Evolutionary conservation across 2,329 filamentous ascomycete genomes (phyloP).

Genomic region (Polytolypa hystricis): DNA sequence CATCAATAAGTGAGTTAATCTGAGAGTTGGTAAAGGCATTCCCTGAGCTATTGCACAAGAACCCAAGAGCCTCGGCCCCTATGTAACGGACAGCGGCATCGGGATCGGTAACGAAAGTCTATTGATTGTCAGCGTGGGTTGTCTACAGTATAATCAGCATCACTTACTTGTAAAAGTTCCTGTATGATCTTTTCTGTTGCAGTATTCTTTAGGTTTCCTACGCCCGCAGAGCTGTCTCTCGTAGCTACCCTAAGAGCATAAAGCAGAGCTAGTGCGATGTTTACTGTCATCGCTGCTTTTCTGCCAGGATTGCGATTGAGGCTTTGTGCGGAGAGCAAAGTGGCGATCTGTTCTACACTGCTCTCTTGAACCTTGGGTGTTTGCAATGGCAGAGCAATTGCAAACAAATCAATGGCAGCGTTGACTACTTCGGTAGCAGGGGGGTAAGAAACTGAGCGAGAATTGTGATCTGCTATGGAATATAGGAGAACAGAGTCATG

Average conservation of each 20-base stretch:
- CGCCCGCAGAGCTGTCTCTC: constrained; percentile 61
- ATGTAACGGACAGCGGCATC: constrained; percentile 80
- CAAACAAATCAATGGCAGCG: constrained; percentile 84
- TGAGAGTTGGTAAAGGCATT: constrained; percentile 81
- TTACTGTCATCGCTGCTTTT: constrained; percentile 83
- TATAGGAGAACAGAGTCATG: constrained; percentile 82
- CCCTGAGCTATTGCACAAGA: constrained; percentile 73
- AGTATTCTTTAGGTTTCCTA: constrained; percentile 61
- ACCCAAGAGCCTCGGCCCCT: constrained; percentile 73
- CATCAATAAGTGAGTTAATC: constrained; percentile 85
- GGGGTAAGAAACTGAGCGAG: constrained; percentile 53
- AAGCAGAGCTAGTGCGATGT: constrained; percentile 71
- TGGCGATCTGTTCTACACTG: constrained; percentile 84
- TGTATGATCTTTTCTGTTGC: constrained; percentile 65
- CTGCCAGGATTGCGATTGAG: constrained; percentile 78
- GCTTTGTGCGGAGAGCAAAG: constrained; percentile 68
- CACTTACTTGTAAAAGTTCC: constrained; percentile 63
- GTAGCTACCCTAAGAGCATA: constrained; percentile 72
- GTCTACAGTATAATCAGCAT: constrained; percentile 16
- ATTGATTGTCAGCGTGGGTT: constrained; percentile 17
- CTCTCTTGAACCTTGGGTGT: constrained; percentile 90
- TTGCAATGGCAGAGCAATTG: constrained; percentile 79
- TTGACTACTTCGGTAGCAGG: constrained; percentile 91
- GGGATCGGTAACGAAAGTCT: constrained; percentile 65
- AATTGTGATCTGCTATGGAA: constrained; percentile 38